Evolutionary conservation across 441 rosid species (phyloP), one percentile per base, ranked within the genome.

Genomic region (Syzygium syzygioides): DNA sequence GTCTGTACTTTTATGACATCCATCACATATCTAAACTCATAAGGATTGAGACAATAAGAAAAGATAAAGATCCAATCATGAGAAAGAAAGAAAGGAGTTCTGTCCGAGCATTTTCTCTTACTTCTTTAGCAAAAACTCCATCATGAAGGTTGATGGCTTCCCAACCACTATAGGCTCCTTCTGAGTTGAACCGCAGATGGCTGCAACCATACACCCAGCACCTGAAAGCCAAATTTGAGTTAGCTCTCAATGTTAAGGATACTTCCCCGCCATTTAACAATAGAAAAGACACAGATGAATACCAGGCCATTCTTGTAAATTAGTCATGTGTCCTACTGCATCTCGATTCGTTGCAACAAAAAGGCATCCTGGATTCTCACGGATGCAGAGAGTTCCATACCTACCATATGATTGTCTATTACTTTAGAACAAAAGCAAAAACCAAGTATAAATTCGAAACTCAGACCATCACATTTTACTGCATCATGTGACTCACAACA

Each of bases 241-340:
- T 60, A 89, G 55, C 55, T 32, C 80, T 91, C 87, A 83, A 55
- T 76, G 48, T 79, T 41, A 86, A 84, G 88, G 84, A 83, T n/a
- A 59, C 50, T 41, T 68, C 52, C 50, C n/a, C 1, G 34, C 53
- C 25, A 53, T 83, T 48, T 15, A 37, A 14, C 52, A 56, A 85
- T 20, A 56, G 79, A 50, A 86, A 48, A 20, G 48, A 45, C 54
- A 50, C n/a, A 60, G 60, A 59, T 79, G 17, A 79, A 89, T 92
- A 96, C 99, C 99, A 87, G 98, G 99, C 98, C 98, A 97, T 91
- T 96, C 99, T 92, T 96, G 99, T 92, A 93, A 90, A 89, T 93
- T 91, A 28, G 98, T 96, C 98, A 95, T 94, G 91, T 96, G 95
- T 89, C 99, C 98, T 55, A 95, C 97, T 4, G 97, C 94, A 88